Conservation (phyloP, 768 basidiomycete species). For the Hemileccinum impolitum region DNA sequence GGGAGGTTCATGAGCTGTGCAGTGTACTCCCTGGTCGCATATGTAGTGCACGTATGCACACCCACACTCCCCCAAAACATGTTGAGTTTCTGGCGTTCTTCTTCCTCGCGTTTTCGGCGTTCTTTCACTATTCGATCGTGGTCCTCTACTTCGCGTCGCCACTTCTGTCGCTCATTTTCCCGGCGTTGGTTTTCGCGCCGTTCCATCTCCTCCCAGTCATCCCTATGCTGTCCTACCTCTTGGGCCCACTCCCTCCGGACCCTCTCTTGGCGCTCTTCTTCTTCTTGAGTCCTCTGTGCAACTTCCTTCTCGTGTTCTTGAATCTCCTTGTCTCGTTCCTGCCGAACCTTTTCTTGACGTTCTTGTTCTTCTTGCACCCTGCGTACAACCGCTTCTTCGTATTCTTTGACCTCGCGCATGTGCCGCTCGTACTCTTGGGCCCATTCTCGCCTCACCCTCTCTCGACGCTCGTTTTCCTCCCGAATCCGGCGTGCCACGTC, state of each 20-base stretch:
- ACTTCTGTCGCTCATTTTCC: slow-evolving; percentile 9
- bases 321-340: slow-evolving; percentile 5
- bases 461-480: slow-evolving; percentile 10
- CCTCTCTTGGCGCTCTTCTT: slow-evolving; percentile 4
- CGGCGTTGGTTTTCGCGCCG: slow-evolving; percentile 6
- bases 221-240: slow-evolving; percentile 2
- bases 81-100: slow-evolving; percentile 26
- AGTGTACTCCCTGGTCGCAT: slow-evolving; percentile 26
- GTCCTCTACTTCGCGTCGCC: slow-evolving; percentile 21
- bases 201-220: slow-evolving; percentile 11
- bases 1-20: slow-evolving; percentile 30
- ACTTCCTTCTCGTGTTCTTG: neutral
- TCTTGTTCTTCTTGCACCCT: slow-evolving; percentile 3
- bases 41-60: slow-evolving; percentile 22
- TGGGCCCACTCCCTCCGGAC: neutral
- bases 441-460: slow-evolving; percentile 4
- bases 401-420: neutral
- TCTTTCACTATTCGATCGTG: slow-evolving; percentile 13
- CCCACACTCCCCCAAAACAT: slow-evolving; percentile 23
- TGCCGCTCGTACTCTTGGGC: slow-evolving; percentile 4
- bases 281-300: slow-evolving; percentile 2
- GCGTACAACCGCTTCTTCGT: neutral
- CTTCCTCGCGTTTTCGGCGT: slow-evolving; percentile 16
- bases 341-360: slow-evolving; percentile 3
- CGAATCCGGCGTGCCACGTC: neutral